These are phyloP conservation scores for Adenanthera pavonina DNA, from an alignment of 306 rosid genomes.

Conservation along the genomic window DNA sequence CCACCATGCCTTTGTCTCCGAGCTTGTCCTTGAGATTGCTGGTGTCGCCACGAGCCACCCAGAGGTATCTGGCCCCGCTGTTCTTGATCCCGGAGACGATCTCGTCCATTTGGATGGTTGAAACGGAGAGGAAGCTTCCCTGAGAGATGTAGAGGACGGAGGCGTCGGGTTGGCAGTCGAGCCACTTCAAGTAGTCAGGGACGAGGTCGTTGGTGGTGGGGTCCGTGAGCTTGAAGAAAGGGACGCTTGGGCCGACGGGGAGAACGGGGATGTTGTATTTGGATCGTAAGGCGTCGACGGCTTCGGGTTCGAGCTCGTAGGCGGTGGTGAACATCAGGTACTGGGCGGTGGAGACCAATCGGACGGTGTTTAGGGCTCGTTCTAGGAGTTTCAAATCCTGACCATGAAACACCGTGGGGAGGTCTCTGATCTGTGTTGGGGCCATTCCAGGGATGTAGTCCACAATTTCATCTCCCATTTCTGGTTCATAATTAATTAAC, in stretches of 20 bases:
- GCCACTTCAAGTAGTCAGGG: conserved; percentile 40
- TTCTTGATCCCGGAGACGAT: conserved; percentile 28
- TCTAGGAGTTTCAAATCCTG: conserved; percentile 15
- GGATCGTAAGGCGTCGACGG: conserved; percentile 29
- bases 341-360: conserved; percentile 37
- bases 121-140: conserved; percentile 48
- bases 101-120: conserved; percentile 42
- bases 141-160: conserved; percentile 48
- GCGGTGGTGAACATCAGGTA: conserved; percentile 40
- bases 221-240: conserved; percentile 27
- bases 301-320: conserved; percentile 47
- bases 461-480: conserved; percentile 34
- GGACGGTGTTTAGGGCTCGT: conserved; percentile 6
- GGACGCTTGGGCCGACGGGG: conserved; percentile 48
- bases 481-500: not conserved
- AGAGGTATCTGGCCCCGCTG: conserved; percentile 38
- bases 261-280: conserved; percentile 39
- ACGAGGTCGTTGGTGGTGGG: not conserved
- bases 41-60: conserved; percentile 53
- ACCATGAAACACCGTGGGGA: conserved; percentile 25
- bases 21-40: conserved; percentile 9
- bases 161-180: conserved; percentile 36
- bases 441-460: conserved; percentile 43
- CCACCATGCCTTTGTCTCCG: conserved; percentile 40
- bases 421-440: conserved; percentile 35